phyloP scores from a whole-genome alignment of 352 stramenopile genomes.

The Blastocystis sp. region DNA sequence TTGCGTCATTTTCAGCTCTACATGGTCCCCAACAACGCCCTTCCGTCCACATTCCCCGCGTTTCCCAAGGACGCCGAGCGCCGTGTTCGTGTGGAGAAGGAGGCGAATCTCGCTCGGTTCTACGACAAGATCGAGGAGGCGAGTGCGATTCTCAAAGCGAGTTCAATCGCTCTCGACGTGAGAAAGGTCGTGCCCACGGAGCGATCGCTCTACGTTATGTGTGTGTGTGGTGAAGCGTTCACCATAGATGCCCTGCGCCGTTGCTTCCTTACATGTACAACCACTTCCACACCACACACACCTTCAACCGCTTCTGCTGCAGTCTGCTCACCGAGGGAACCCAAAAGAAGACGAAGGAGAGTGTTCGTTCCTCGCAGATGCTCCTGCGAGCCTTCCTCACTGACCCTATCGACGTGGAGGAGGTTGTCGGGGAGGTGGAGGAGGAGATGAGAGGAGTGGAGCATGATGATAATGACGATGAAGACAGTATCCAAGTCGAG shows the following conservation, averaged over 20 bases:
- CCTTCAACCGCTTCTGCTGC: conserved; percentile 19
- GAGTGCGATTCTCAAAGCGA: neutral
- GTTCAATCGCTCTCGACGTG: neutral
- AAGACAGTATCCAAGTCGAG: neutral
- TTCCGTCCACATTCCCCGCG: neutral
- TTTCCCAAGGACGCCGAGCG: neutral
- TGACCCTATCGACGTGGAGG: no score
- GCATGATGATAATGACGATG: neutral
- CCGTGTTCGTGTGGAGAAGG: no score
- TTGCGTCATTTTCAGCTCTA: neutral
- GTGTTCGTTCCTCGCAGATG: neutral
- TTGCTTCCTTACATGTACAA: conserved; percentile 36
- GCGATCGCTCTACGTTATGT: conserved; percentile 24
- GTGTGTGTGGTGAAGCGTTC: neutral
- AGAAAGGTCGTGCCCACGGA: conserved; percentile 1
- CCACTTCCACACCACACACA: neutral
- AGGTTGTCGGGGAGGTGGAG: no score
- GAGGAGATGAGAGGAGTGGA: no score
- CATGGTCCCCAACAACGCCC: neutral
- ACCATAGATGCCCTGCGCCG: neutral
- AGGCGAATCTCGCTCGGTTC: no score
- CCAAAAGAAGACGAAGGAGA: neutral
- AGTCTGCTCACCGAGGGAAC: neutral
- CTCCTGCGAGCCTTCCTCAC: conserved; percentile 6
- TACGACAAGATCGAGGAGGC: conserved; percentile 6